Base-by-base conservation (phyloP, 352 stramenopile species). In the Chrysophaeum taylorii region DNA sequence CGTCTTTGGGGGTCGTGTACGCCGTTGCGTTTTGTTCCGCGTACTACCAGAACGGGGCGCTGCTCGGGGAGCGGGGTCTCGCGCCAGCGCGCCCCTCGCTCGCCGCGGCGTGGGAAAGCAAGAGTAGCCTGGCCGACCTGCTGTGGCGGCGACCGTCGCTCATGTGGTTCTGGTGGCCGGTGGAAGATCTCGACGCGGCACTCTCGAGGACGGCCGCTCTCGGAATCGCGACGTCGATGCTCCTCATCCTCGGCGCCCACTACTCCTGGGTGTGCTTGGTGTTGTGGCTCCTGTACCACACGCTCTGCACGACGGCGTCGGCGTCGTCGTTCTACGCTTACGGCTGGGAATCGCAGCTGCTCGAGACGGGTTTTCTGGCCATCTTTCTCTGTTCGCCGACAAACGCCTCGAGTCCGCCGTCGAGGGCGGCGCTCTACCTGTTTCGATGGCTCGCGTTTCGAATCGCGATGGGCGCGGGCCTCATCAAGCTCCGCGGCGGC, bases 371-470 rank as follows among this genome's bases (percentile, higher is more conserved):
- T 23, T 88, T 88, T 66, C 67, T 86, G 15, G 66, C 76, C 9
- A 83, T 85, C 61, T 86, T 85, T 66, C 71, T 85, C 16, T 82
- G 78, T 23, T 25, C 16, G 21, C 9, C 23, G 25, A 53, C 5
- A 18, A 29, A 67, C 37, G 18, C 18, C 7, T 27, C 18, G 5
- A 27, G 18, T 18, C 5, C 60, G 37, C 77, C 78, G 63, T 79
- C 78, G 4, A 41, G 70, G 7, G 42, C 76, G 43, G 48, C 78
- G 25, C 37, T 87, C 1, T 88, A 76, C 75, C 70, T 82, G 33
- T 84, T 85, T 61, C 78, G 82, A 42, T 87, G 80, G 79, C 69
- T 87, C 16, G 79, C 76, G 36, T 82, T 84, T 57, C 82, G 81
- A 9, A 83, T 86, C 66, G 79, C 78, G 68, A 73, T 87, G 33